A percentile compares a stretch with the other conserved stretches of the same genome.
Conservation (phyloP, 441 rosid species). For the Croton setiger region DNA sequence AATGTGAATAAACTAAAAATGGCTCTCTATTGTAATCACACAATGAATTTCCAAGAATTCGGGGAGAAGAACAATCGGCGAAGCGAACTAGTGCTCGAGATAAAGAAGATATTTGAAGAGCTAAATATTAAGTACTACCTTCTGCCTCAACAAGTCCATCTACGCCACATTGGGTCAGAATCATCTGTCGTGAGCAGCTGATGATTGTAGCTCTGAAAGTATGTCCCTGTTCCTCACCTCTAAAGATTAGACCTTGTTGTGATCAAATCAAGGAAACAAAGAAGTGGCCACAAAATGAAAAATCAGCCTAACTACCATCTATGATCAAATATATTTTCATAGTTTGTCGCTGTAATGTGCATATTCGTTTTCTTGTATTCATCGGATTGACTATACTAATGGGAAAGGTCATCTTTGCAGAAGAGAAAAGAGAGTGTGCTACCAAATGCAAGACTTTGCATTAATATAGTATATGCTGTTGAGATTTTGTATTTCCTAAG, state of each 20-base stretch:
- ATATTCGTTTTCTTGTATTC: too few species aligned
- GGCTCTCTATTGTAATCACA: slow-evolving; percentile 45
- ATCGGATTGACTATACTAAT: too few species aligned
- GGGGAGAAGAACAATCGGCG: slow-evolving; percentile 56
- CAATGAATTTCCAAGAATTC: slow-evolving; percentile 66
- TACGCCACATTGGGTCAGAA: slow-evolving; percentile 29
- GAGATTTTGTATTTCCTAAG: background rate
- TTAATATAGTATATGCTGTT: background rate
- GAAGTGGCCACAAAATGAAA: too few species aligned
- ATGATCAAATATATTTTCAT: too few species aligned
- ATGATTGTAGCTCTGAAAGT: slow-evolving; percentile 14
- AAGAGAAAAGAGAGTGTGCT: too few species aligned
- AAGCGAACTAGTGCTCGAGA: slow-evolving; percentile 47
- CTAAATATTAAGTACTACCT: slow-evolving; percentile 55
- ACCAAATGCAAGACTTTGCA: too few species aligned
- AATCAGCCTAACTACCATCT: background rate
- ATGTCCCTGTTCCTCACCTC: background rate
- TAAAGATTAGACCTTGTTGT: background rate
- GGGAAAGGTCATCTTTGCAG: too few species aligned
- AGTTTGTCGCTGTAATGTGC: too few species aligned
- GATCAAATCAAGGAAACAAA: too few species aligned
- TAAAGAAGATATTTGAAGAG: slow-evolving; percentile 68
- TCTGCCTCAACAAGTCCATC: slow-evolving; percentile 61
- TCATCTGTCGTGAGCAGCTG: slow-evolving; percentile 17
- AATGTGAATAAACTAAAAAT: slow-evolving; percentile 56